Conservation (phyloP, 495 filamentous ascomycete species). For the Penicillium soppii region DNA sequence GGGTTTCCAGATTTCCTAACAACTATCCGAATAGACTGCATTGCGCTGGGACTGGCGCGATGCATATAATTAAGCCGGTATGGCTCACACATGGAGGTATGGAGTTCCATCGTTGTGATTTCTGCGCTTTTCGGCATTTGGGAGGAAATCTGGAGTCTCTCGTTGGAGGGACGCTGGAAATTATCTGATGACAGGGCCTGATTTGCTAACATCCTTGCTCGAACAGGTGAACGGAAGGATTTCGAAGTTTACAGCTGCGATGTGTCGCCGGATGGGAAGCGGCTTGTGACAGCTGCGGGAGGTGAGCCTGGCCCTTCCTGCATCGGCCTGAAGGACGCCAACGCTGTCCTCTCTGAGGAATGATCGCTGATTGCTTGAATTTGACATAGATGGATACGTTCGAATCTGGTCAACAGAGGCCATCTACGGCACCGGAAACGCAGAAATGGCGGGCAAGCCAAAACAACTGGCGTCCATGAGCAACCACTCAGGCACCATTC, state of each 20-base stretch:
- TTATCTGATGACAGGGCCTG: not conserved
- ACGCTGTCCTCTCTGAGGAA: not conserved
- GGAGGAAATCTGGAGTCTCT: not conserved
- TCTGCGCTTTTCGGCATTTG: constrained; percentile 11
- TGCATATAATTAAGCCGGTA: constrained; percentile 91
- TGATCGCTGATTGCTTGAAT: constrained; percentile 12
- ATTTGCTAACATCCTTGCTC: constrained; percentile 4
- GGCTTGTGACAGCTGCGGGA: constrained; percentile 91
- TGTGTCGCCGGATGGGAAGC: constrained; percentile 87
- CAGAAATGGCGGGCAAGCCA: constrained; percentile 66
- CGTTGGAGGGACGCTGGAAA: not conserved
- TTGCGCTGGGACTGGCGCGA: constrained; percentile 32
- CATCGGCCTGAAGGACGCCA: not conserved
- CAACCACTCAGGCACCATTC: constrained; percentile 96
- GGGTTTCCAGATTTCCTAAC: not conserved
- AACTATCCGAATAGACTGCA: constrained; percentile 2
- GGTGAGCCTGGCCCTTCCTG: constrained; percentile 49
- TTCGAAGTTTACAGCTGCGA: constrained; percentile 98
- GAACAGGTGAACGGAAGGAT: constrained; percentile 85
- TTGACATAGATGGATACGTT: constrained; percentile 80
- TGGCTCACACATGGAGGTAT: constrained; percentile 91
- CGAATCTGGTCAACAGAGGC: constrained; percentile 97
- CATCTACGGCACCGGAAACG: constrained; percentile 74
- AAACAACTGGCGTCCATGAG: constrained; percentile 96
- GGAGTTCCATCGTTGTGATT: constrained; percentile 14